A percentile compares a stretch with the other conserved stretches of the same genome.
These are phyloP conservation scores for Penicillium griseofulvum DNA, from an alignment of 2,329 filamentous ascomycete species.

Conservation along the genomic window DNA sequence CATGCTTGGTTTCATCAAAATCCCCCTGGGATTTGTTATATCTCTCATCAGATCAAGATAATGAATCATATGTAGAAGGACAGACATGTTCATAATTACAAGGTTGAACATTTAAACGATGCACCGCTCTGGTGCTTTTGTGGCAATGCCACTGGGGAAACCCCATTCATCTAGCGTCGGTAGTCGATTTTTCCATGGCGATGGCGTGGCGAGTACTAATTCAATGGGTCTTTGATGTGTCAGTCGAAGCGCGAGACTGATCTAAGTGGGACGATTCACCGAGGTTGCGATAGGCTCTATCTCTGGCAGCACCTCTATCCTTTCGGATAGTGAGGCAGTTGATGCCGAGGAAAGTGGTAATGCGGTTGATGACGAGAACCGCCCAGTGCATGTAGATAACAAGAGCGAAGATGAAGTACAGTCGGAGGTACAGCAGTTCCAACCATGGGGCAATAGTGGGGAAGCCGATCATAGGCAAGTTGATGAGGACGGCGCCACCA, in stretches of 20 bases:
- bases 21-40: background rate
- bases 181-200: background rate
- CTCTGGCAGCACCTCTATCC: conserved; percentile 33
- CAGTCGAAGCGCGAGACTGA: conserved; percentile 5
- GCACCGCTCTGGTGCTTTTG: background rate
- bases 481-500: conserved; percentile 77
- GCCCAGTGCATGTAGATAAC: conserved; percentile 95
- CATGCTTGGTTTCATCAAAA: conserved; percentile 5
- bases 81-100: conserved; percentile 11
- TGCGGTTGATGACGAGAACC: conserved; percentile 81
- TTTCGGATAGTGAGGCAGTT: conserved; percentile 81
- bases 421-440: conserved; percentile 79
- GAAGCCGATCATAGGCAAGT: conserved; percentile 75
- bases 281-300: conserved; percentile 37
- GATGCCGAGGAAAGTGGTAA: conserved; percentile 89
- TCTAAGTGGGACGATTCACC: conserved; percentile 25
- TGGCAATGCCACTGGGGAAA: background rate
- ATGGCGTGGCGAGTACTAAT: background rate
- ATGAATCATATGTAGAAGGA: background rate
- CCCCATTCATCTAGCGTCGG: background rate
- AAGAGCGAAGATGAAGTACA: conserved; percentile 77
- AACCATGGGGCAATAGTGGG: conserved; percentile 61
- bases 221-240: conserved; percentile 9
- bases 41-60: background rate
- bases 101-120: background rate